These are phyloP conservation scores for Termitomyces sp. DNA, from an alignment of 768 basidiomycete species.

Conservation along the genomic window DNA sequence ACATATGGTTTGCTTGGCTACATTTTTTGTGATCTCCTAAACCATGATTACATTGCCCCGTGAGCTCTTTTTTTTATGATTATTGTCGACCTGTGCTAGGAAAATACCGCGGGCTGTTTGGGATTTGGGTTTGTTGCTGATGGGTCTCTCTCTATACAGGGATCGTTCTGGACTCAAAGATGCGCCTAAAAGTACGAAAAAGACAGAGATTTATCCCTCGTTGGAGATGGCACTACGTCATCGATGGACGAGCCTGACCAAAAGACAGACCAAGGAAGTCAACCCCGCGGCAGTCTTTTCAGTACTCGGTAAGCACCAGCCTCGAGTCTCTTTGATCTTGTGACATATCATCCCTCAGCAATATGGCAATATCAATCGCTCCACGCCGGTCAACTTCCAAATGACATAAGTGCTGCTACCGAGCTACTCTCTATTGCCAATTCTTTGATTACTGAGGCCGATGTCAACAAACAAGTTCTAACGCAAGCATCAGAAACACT, in stretches of 20 bases:
- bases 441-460: slow-evolving; percentile 50
- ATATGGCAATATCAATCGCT: slow-evolving; percentile 76
- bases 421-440: slow-evolving; percentile 67
- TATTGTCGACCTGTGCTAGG: background rate
- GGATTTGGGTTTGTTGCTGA: slow-evolving; percentile 4
- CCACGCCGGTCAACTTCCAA: slow-evolving; percentile 55
- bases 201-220: slow-evolving; percentile 59
- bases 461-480: slow-evolving; percentile 68
- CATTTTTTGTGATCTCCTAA: slow-evolving; percentile 89
- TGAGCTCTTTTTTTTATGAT: slow-evolving; percentile 42
- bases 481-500: slow-evolving; percentile 50
- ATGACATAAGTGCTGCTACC: slow-evolving; percentile 35
- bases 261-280: slow-evolving; percentile 76
- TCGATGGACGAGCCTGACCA: slow-evolving; percentile 65
- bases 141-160: slow-evolving; percentile 33
- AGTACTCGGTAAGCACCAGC: slow-evolving; percentile 52
- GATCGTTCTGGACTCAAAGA: slow-evolving; percentile 60
- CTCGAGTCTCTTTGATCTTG: background rate
- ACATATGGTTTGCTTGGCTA: slow-evolving; percentile 89
- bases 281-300: slow-evolving; percentile 70
- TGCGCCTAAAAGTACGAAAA: slow-evolving; percentile 52
- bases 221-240: slow-evolving; percentile 59
- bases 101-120: slow-evolving; percentile 8
- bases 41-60: slow-evolving; percentile 84
- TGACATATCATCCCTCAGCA: slow-evolving; percentile 35